Evolutionary conservation across 495 filamentous ascomycete genomes (phyloP), one percentile per base, ranked within the genome.

Genomic region (Cercophora newfieldiana): DNA sequence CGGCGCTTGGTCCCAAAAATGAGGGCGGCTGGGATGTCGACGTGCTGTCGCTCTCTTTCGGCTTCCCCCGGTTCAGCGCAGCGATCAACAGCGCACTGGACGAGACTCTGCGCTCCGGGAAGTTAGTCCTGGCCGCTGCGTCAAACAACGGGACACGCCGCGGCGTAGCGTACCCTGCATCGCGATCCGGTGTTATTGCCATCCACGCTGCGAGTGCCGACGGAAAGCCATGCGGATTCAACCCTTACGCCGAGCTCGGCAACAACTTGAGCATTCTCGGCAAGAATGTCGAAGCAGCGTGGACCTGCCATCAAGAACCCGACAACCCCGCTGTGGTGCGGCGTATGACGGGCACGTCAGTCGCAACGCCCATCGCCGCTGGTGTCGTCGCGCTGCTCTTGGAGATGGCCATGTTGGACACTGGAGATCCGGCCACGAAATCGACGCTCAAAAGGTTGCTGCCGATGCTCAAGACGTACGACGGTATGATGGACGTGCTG

Each of bases 281-380:
- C 22, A 25, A 57, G 54, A 26, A 25, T 25, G 54, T 57, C 12
- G 54, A 28, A 10, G 21, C 54, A 12, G 54, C 54, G 1, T 57
- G 54, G 54, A 57, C 16, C 1, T 57, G 54, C 54, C 22, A 28
- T 30, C 22, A 8, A 6, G 24, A 57, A 26, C 25, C 54, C 19
- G 12, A 16, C 25, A 57, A 7, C 54, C 21, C 54, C 2, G 18
- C 19, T 30, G 21, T 24, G 18, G 4, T n/a, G 22, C 54, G 26
- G 3, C 28, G 28, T 24, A 57, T 29, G 7, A 24, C 54, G 28
- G 54, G 54, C 10, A 29, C 24, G 1, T 57, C 54, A 24, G 54
- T 57, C 6, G 54, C 54, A 4, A 57, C 54, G 26, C 54, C 54
- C 22, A 57, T 57, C 19, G 54, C 54, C 12, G 54, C 54, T 7